phyloP scores from a whole-genome alignment of 2,329 filamentous ascomycete species.

The Calonectria pseudoreteaudii region DNA sequence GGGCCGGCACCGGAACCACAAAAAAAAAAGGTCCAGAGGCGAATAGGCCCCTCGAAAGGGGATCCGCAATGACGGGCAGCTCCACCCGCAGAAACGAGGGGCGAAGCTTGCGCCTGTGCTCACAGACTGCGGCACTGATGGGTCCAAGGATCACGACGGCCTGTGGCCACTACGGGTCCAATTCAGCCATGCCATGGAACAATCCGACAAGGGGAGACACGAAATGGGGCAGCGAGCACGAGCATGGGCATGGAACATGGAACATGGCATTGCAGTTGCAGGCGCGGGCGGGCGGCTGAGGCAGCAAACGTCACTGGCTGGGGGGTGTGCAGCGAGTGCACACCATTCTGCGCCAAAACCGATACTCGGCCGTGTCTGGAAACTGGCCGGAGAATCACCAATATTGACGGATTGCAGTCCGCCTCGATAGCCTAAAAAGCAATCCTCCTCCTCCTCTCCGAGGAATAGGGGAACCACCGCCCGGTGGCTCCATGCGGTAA shows the following conservation, averaged over 20 bases:
- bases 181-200: not conserved
- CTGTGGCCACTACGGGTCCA: not conserved
- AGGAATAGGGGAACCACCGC: not conserved
- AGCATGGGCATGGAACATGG: not conserved
- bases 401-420: not conserved
- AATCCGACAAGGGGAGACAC: conserved; percentile 1
- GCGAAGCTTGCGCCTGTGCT: conserved; percentile 14
- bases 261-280: conserved; percentile 11
- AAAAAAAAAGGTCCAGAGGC: conserved; percentile 20
- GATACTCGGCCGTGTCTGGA: not conserved
- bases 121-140: conserved; percentile 14
- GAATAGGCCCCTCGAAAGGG: not conserved
- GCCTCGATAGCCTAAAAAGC: not conserved
- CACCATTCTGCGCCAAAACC: not conserved
- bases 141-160: conserved; percentile 21
- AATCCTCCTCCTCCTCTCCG: not conserved
- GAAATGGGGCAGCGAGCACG: not conserved
- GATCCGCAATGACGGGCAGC: conserved; percentile 33
- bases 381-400: not conserved
- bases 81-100: conserved; percentile 40
- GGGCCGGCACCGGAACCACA: conserved; percentile 8
- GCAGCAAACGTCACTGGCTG: conserved; percentile 14
- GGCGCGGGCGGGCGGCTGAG: conserved; percentile 3
- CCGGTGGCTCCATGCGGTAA: not conserved
- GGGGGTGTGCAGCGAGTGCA: not conserved